Evolutionary conservation across 495 filamentous ascomycete species (phyloP), one percentile per base, ranked within the genome.

Genomic region (Aspergillus kassunensis): DNA sequence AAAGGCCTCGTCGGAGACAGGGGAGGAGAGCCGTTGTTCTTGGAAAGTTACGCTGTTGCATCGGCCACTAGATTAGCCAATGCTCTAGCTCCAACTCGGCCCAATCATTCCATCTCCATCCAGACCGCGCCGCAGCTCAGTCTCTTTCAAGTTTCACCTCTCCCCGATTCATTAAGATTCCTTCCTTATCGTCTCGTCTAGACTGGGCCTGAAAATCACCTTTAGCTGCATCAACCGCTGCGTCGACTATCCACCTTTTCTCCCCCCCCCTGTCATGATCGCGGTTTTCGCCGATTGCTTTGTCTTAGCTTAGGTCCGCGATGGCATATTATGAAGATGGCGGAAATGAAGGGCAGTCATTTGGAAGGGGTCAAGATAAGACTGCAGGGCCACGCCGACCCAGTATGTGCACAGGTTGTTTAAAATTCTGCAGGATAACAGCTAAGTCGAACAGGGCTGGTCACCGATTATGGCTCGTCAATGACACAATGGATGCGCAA

Each of bases 381-480:
- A 62, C 64, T 20, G 64, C 59, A 7, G 71, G 70, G 25, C 67
- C 73, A 44, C 70, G 73, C 51, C 63, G 73, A 54, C 71, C 73
- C 16, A 64, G 73, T 76, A 71, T 18, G 71, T 67, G 44, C 49
- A 13, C 19, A 18, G 21, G 1, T n/a, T 19, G 20, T 16, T 29
- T 6, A 30, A 3, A 7, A 15, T 44, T n/a, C 29, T 45, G 6
- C 36, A 25, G 19, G 36, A 34, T 11, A 25, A 31, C 12, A 42
- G 25, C 45, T 54, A 51, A 55, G 43, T 30, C 21, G 23, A 12
- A 29, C 50, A 76, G 73, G 73, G 58, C 84, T 92, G 44, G 89
- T 96, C 6, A 97, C 93, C 13, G 93, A 98, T 66, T 97, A 97
- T 81, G 89, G 91, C 55, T 87, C 92, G 9, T 93, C 90, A 6